Evolutionary conservation across 306 rosid species (phyloP).

Genomic region (Datisca glomerata): DNA sequence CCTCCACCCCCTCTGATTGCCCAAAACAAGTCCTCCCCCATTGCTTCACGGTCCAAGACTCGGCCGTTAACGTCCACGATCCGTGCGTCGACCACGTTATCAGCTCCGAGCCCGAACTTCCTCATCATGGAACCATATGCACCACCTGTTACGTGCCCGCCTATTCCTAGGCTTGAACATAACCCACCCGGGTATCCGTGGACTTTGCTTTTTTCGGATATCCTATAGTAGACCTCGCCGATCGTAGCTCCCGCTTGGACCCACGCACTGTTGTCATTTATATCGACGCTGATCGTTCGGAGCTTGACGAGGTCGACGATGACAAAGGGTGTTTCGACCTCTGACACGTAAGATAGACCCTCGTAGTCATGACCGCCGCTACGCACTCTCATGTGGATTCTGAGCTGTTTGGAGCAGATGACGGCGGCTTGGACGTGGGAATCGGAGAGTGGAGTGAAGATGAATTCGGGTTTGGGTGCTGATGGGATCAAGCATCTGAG

Average conservation of each 20-base stretch:
- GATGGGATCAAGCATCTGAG: conserved; percentile 42
- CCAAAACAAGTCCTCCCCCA: conserved; percentile 91
- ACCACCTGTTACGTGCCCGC: conserved; percentile 83
- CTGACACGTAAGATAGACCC: conserved; percentile 65
- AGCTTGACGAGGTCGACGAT: conserved; percentile 52
- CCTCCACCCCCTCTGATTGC: conserved; percentile 93
- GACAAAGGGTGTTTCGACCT: conserved; percentile 39
- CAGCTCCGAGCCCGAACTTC: conserved; percentile 68
- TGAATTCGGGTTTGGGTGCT: conserved; percentile 54
- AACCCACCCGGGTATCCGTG: conserved; percentile 77
- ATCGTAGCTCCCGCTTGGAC: conserved; percentile 70
- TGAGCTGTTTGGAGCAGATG: conserved; percentile 45
- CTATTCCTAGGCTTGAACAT: conserved; percentile 70
- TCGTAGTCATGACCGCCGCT: conserved; percentile 89
- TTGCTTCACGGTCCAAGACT: conserved; percentile 40
- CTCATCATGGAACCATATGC: conserved; percentile 79
- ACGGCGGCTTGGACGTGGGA: conserved; percentile 57
- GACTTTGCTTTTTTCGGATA: conserved; percentile 38
- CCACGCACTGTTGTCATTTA: conserved; percentile 44
- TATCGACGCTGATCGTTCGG: conserved; percentile 28
- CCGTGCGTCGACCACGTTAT: conserved; percentile 54
- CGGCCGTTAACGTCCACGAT: conserved; percentile 43
- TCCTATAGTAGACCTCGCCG: conserved; percentile 67
- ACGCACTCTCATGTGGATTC: conserved; percentile 44
- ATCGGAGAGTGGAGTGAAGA: conserved; percentile 49